Evolutionary conservation across 805 yeast genomes (phyloP), one percentile per base, ranked within the genome.

Genomic region (Hanseniaspora pseudoguilliermondii): DNA sequence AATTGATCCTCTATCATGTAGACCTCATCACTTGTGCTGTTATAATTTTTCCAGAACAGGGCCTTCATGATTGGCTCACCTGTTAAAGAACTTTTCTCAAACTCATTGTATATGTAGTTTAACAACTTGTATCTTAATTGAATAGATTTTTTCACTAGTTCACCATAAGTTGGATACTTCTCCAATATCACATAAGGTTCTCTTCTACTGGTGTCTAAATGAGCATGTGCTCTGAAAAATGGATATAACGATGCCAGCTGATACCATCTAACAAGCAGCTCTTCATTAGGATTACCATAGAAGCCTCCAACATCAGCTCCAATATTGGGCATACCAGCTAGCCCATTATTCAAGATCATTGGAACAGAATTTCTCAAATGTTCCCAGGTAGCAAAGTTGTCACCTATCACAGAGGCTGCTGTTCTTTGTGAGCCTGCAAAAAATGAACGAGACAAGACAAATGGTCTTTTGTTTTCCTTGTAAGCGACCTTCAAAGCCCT

Each of bases 241-340:
- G 98, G 98, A 69, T 91, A 90, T 84, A 95, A 91, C 32, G 86
- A 79, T 57, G 97, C 98, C 2, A 95, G 76, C 68, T 93, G 98
- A 66, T 90, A 91, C 98, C 98, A 93, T 64, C 99, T 77, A 0
- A 86, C 78, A 57, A 87, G 73, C 58, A 93, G 70, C 64, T 93
- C 97, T 38, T 78, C 75, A 0, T 81, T 72, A 0, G 98, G 97
- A 66, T 93, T 78, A 3, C 95, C 95, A 65, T 89, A 90, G 65
- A 93, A 93, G 0, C 99, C 98, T 36, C 96, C 97, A 47, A 93
- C 91, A 71, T 93, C 99, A 9, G 96, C 91, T 9, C 99, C 99
- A 7, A 85, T 77, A 70, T 90, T 91, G 34, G 96, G 96, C 81
- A 81, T 83, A 9, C 95, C 95, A 1, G 80, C 86, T 32, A 86